Percentiles rank a stretch among this genome's conserved stretches.
Evolutionary conservation across 345 rosid species (phyloP).

Genomic region (Euphorbia lathyris): DNA sequence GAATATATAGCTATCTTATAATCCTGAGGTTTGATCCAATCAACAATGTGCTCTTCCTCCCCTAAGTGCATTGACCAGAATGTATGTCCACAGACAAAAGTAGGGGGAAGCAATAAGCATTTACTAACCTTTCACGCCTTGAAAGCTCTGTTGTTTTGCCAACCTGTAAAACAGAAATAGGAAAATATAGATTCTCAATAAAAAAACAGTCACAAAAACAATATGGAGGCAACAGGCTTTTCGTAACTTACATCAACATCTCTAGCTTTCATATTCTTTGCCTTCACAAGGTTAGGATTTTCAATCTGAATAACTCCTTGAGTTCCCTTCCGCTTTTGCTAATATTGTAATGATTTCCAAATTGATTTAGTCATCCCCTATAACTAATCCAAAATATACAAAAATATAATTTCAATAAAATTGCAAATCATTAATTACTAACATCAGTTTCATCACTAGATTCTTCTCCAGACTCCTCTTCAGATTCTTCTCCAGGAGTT

Average conservation of each 20-base stretch:
- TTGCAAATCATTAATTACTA: constrained; percentile 19
- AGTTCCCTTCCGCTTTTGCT: constrained; percentile 76
- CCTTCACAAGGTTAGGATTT: constrained; percentile 75
- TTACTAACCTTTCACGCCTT: constrained; percentile 89
- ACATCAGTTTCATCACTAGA: constrained; percentile 40
- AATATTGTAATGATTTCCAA: constrained; percentile 9
- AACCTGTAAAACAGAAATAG: constrained; percentile 35
- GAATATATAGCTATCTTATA: not conserved
- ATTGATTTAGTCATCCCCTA: constrained; percentile 1
- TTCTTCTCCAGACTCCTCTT: constrained; percentile 55
- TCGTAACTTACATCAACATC: constrained; percentile 64
- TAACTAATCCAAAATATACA: not conserved
- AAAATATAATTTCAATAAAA: not conserved
- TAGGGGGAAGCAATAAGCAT: not conserved
- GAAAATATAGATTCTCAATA: not conserved
- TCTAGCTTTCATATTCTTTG: constrained; percentile 67
- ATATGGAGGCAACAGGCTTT: not conserved
- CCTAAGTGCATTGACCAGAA: not conserved
- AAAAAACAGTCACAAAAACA: not conserved
- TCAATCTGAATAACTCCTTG: constrained; percentile 77
- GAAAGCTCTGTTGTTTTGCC: constrained; percentile 87
- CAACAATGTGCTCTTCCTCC: not conserved
- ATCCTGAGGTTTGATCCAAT: not conserved
- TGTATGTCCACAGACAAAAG: not conserved
- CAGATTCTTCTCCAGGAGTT: constrained; percentile 53